Base-by-base conservation (phyloP, 73 alveolate species). In the Symbiodinium pilosum region DNA sequence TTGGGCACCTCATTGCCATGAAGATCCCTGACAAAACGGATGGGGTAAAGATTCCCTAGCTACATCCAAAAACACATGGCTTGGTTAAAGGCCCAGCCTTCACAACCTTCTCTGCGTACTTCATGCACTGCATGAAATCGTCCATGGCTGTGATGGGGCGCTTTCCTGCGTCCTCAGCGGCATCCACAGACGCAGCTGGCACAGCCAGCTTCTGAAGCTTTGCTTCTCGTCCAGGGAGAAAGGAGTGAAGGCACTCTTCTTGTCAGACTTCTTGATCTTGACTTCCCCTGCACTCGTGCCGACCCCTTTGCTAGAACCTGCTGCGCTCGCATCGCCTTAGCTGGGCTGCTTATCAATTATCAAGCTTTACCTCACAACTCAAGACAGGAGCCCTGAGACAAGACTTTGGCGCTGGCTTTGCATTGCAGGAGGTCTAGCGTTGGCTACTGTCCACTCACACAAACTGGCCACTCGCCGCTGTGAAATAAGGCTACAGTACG, bases 41-140 rank as follows among this genome's bases (percentile, higher is more conserved):
- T 11, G 24, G 64, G 16, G 24, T 47, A 8, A 16, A 47, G 64
- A 47, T 47, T 16, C 8, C 8, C 8, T 47, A 16, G 64, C n/a
- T n/a, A n/a, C n/a, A n/a, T n/a, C n/a, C n/a, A n/a, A n/a, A n/a
- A n/a, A n/a, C n/a, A n/a, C n/a, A n/a, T n/a, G n/a, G n/a, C n/a
- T n/a, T n/a, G n/a, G n/a, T n/a, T 5, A 68, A 5, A 68, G 39
- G 12, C 38, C 81, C 1, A 1, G 47, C 93, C 83, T 44, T 44
- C 39, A 85, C 93, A 41, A 85, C 3, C 36, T 21, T 26, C 52
- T 85, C 93, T 56, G 56, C 93, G 21, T 7, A 85, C 52, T 16
- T 44, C 93, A 85, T 85, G 83, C 54, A 18, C 51, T 30, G 44
- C 93, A 85, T 85, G 83, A 44, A 85, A 52, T 85, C 93, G 83